Base-by-base conservation (phyloP, 2,329 filamentous ascomycete genomes). In the Ceratocystis papillata region DNA sequence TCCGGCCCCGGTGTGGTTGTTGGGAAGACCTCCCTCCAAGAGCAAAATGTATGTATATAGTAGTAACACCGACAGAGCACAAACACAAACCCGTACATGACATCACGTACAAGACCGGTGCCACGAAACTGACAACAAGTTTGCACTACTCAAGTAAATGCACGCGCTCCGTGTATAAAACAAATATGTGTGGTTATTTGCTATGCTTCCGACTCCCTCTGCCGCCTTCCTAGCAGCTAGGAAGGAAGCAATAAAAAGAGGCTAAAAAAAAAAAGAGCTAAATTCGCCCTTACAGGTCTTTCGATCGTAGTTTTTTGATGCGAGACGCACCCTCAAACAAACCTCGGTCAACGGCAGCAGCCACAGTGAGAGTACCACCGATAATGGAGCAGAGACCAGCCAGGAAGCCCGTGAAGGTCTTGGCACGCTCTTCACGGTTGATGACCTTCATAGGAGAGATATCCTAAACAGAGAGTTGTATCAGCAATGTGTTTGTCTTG, bases 361-460 rank as follows among this genome's bases (percentile, higher is more conserved):
- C 94, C 20, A 99, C 94, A 0, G 94, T 99, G 70, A 99, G 77
- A 0, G 94, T 99, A 70, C 94, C 94, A 69, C 94, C 94, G 63
- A 99, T 87, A 68, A 97, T 88, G 46, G 93, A 93, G 75, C 94
- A 99, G 22, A 99, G 84, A 61, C 94, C 94, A 0, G 94, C 93
- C 67, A 99, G 77, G 80, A 99, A 99, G 20, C 89, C 89, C 0
- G 90, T 85, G 75, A 99, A 95, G 3, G 88, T 88, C 80, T 97
- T 97, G 68, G 87, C 80, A 60, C 90, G 85, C 70, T 89, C 87
- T 78, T 99, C 95, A 65, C 92, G 88, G 79, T 99, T 99, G 77
- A 99, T 88, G 68, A 99, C 93, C 79, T 97, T 99, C 94, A 99
- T 99, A 4, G 94, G 94, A 1, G 93, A 97, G 75, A 99, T 99